These are phyloP conservation scores for Komagataella mondaviorum DNA, from an alignment of 805 yeast genomes.

Conservation along the genomic window DNA sequence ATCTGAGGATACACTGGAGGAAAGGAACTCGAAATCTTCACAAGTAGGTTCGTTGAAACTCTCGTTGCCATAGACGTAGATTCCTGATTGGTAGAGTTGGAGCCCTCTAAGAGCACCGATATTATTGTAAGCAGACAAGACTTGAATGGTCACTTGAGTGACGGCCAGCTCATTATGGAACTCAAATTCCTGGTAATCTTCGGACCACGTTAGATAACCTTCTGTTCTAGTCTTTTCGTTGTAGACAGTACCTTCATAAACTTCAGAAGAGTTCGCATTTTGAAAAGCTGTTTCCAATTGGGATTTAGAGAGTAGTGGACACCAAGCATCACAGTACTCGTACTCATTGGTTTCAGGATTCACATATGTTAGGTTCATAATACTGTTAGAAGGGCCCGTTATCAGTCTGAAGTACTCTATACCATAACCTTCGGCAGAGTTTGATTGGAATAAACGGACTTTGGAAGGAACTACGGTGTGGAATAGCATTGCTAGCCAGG, in stretches of 20 bases:
- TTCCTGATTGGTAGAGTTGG: conserved; percentile 49
- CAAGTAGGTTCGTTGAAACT: conserved; percentile 60
- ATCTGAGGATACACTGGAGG: conserved; percentile 5
- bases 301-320: conserved; percentile 47
- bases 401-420: conserved; percentile 56
- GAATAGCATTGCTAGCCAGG: conserved; percentile 53
- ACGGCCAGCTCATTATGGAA: conserved; percentile 60
- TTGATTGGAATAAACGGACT: conserved; percentile 56
- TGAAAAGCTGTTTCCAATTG: conserved; percentile 17
- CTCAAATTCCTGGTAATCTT: conserved; percentile 66
- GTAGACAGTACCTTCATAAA: conserved; percentile 6
- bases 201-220: conserved; percentile 20
- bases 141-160: conserved; percentile 44
- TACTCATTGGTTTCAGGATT: conserved; percentile 56
- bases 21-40: conserved; percentile 6
- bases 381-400: conserved; percentile 71
- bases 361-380: conserved; percentile 80
- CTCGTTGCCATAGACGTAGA: conserved; percentile 62
- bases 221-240: conserved; percentile 5
- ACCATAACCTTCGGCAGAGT: conserved; percentile 24
- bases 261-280: conserved; percentile 11
- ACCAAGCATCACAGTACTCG: conserved; percentile 72
- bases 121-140: conserved; percentile 55
- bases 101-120: conserved; percentile 62
- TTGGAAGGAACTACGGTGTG: conserved; percentile 51